phyloP scores from a whole-genome alignment of 257 asterid genomes.

The Petunia axillaris region DNA sequence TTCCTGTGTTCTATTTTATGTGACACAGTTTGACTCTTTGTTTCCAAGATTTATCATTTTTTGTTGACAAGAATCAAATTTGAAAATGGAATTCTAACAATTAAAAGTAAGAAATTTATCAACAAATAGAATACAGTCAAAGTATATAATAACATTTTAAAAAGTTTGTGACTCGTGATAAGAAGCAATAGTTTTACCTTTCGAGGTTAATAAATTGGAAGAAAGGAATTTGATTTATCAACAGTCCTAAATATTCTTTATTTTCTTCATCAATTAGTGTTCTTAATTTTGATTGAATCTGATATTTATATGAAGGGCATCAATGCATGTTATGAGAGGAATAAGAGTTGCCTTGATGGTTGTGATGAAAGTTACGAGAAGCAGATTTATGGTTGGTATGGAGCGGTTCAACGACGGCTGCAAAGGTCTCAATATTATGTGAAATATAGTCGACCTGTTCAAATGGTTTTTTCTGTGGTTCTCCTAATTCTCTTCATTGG shows the following conservation, averaged over 20 bases:
- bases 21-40: neutral
- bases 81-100: conserved; percentile 3
- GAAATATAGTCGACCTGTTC: conserved; percentile 78
- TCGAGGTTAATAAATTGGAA: conserved; percentile 10
- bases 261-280: neutral
- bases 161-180: neutral
- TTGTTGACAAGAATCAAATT: neutral
- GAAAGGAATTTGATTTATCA: neutral
- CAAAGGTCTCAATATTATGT: conserved; percentile 89
- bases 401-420: conserved; percentile 76
- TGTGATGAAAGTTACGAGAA: conserved; percentile 68
- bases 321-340: conserved; percentile 59
- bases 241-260: neutral
- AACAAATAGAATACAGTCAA: neutral
- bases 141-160: neutral
- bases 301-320: conserved; percentile 50
- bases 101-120: neutral
- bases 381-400: conserved; percentile 82
- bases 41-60: conserved; percentile 8
- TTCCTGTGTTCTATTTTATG: neutral
- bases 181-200: conserved; percentile 18
- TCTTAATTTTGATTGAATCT: conserved; percentile 7
- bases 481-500: conserved; percentile 73
- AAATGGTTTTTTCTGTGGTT: conserved; percentile 50
- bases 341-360: conserved; percentile 70